These are phyloP conservation scores for Neofusicoccum kwambonambiense DNA, from an alignment of 2,329 filamentous ascomycete species.

Conservation along the genomic window DNA sequence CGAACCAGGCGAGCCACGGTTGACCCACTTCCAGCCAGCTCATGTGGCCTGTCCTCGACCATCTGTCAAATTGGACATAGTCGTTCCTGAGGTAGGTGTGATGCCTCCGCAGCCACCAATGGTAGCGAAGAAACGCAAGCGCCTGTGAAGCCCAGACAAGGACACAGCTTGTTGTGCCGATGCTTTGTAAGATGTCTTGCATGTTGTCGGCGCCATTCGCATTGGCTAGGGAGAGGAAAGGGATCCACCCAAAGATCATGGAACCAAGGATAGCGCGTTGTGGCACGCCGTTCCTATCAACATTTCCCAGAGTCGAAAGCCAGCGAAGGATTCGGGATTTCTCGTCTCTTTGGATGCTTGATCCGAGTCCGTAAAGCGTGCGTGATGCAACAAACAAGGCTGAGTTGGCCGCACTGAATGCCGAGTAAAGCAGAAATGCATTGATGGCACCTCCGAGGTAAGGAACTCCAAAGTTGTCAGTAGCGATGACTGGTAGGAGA, in stretches of 20 bases:
- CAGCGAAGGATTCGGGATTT: not conserved
- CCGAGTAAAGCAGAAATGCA: constrained; percentile 30
- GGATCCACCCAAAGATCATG: constrained; percentile 12
- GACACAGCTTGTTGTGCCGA: constrained; percentile 11
- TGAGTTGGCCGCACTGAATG: constrained; percentile 33
- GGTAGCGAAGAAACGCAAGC: constrained; percentile 5
- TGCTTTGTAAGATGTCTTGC: constrained; percentile 6
- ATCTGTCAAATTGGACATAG: not conserved
- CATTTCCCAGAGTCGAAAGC: not conserved
- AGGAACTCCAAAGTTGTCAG: constrained; percentile 5
- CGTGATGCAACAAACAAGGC: constrained; percentile 38
- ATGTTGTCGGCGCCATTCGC: not conserved
- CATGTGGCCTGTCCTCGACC: not conserved
- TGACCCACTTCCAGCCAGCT: not conserved
- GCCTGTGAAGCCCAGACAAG: constrained; percentile 15
- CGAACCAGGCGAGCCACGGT: not conserved
- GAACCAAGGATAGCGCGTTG: constrained; percentile 10
- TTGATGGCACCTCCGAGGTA: constrained; percentile 28
- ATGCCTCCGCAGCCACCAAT: not conserved
- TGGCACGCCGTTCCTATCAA: constrained; percentile 3
- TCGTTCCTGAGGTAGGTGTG: not conserved
- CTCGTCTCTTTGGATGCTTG: not conserved
- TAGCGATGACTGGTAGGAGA: constrained; percentile 13
- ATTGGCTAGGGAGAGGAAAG: not conserved
- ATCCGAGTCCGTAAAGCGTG: constrained; percentile 31